Evolutionary conservation across 2,329 filamentous ascomycete species (phyloP), one percentile per base, ranked within the genome.

Genomic region (Dendrostoma leiphaemia): DNA sequence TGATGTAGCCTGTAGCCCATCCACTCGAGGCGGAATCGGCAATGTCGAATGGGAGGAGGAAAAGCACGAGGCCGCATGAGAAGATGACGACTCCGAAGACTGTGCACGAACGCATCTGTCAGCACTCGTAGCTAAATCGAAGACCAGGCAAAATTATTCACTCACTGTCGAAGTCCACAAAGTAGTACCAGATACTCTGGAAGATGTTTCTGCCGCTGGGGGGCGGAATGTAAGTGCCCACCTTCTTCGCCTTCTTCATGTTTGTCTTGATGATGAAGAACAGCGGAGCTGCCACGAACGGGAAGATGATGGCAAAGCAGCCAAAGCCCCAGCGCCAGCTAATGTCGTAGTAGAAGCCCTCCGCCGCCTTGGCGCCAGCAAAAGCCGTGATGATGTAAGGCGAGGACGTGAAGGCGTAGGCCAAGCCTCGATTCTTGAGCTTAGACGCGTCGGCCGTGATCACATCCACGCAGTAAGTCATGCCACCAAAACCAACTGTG

Each of bases 1-100:
- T 79, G 62, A 86, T 83, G 59, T 78, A 76, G 38, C 65, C 70
- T 0, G 77, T 74, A 21, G 66, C 66, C 81, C 81, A 85, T 9
- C 74, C 77, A 40, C 77, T 65, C 13, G 74, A 75, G 0, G 78
- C 75, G 2, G 65, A 62, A 7, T 61, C 59, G 17, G 79, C 76
- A 13, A 89, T 72, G 4, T 77, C 85, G 63, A 90, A 83, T 0
- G 86, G 85, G 0, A 90, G 76, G 13, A 89, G 69, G 63, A 89
- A 84, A 15, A 86, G 65, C 2, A 77, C 74, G 19, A 86, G 74
- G 5, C 83, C 85, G 4, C 68, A 72, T 4, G 78, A 75, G 61
- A 87, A 77, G 6, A 88, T 67, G 26, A 86, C 53, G 28, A 86
- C 74, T 1, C 84, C 84, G 3, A 80, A 58, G 4, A 77, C 68